Base-by-base conservation (phyloP, 1,284 basidiomycete genomes). In the Leccinum subfulvum region DNA sequence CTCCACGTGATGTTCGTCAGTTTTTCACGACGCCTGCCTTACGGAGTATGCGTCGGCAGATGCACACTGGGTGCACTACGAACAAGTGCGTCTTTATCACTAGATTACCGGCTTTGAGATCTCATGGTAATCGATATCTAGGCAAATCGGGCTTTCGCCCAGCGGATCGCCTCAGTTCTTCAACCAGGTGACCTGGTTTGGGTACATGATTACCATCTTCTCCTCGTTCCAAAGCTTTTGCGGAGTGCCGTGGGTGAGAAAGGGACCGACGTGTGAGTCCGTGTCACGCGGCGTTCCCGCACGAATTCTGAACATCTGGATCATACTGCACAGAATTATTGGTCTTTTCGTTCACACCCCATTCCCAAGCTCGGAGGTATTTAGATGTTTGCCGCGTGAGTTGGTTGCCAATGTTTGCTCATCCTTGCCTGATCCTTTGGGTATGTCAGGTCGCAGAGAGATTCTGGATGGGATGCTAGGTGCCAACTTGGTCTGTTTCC, bases 401-500 rank as follows among this genome's bases (percentile, higher is more conserved):
- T 83, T 18, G 57, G 35, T 47, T 56, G 16, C 9, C 58, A 14
- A n/a, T n/a, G n/a, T 49, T 60, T 58, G 1, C 11, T 41, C 5
- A 16, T 28, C 14, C 39, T 57, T 28, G 10, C 28, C 13, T 9
- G 6, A 13, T 59, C 52, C 64, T 35, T 64, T 21, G 35, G 3
- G 21, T 35, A 35, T 16, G 3, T 16, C 13, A 86, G 87, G 88
- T 62, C 86, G 97, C 58, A 91, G 91, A 70, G 95, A 98, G 77
- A 93, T 99, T 64, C 83, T 99, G 41, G 95, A 98, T 68, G 97
- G 97, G 53, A 98, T 99, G 94, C 89, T 99, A 55, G 96, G 96
- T 51, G 95, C 97, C 59, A 97, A 98, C 78, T 84, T 98, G 47
- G 89, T 98, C 41, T 95, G 94, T 77, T 98, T 98, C 90, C 94